These are phyloP conservation scores for Yarrowia galli DNA, from an alignment of 1,139 yeast species.

Conservation along the genomic window DNA sequence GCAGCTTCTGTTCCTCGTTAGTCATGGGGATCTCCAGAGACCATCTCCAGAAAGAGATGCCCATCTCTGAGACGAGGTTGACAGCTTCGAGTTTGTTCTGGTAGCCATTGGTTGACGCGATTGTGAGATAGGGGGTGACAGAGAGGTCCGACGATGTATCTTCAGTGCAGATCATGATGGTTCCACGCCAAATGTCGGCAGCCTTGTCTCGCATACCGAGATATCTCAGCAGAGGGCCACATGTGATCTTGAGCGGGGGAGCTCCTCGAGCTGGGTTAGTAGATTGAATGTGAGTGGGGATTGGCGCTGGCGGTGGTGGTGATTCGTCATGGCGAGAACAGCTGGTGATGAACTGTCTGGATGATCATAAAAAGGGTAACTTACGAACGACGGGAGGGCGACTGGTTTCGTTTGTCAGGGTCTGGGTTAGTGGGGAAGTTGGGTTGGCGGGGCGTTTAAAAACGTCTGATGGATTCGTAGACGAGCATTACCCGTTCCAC, in stretches of 20 bases:
- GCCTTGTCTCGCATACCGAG: slow-evolving; percentile 60
- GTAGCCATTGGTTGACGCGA: slow-evolving; percentile 11
- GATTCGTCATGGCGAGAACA: not conserved
- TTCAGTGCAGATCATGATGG: slow-evolving; percentile 67
- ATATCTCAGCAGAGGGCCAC: slow-evolving; percentile 81
- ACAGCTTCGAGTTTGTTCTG: not conserved
- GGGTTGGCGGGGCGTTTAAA: not conserved
- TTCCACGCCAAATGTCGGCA: slow-evolving; percentile 66
- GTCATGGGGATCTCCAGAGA: slow-evolving; percentile 24
- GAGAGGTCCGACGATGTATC: slow-evolving; percentile 51
- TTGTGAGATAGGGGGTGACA: slow-evolving; percentile 41
- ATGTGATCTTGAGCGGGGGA: slow-evolving; percentile 59
- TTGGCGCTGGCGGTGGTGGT: not conserved
- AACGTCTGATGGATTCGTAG: not conserved
- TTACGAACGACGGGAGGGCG: slow-evolving; percentile 33
- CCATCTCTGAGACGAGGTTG: slow-evolving; percentile 4
- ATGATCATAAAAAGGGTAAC: slow-evolving; percentile 5
- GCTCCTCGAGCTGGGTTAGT: slow-evolving; percentile 43
- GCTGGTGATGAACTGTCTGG: not conserved
- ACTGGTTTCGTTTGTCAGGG: slow-evolving; percentile 17
- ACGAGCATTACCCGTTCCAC: not conserved
- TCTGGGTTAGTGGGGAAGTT: slow-evolving; percentile 17
- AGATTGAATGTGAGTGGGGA: too few species aligned
- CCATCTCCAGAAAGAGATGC: slow-evolving; percentile 33
- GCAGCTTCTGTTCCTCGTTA: slow-evolving; percentile 29